Base-by-base conservation (phyloP, 805 yeast species). In the Candida takata region DNA sequence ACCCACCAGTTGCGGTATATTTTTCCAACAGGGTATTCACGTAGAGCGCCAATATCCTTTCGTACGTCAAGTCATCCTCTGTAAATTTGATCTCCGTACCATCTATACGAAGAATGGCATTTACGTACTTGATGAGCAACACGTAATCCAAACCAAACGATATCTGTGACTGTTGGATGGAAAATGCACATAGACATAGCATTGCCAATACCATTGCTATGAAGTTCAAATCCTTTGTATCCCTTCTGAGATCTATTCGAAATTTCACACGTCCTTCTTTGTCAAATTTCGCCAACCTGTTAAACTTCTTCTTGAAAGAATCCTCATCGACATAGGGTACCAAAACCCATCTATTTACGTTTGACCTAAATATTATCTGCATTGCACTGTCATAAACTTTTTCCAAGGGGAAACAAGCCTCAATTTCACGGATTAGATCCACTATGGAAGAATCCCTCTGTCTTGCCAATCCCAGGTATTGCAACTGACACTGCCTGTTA, bases 1-100 rank as follows among this genome's bases (percentile, higher is more conserved):
- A 39, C 13, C 46, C 46, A 6, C 43, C 46, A 33, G 35, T 27
- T 8, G 46, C 36, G 2, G 43, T 39, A 29, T 42, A 39, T 14
- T 37, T 42, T 32, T 42, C 46, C 29, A 42, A n/a, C n/a, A 42
- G 19, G 17, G 36, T 20, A 13, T 34, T 27, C 4, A 24, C 21
- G 26, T 21, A 42, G 19, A 33, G 29, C n/a, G 36, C 26, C 6
- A 35, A 27, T 11, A 42, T 29, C 12, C 27, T 33, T 5, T 42
- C 43, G 8, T 31, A 31, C 4, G 38, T 33, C n/a, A 37, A 9
- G 7, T 38, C 37, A 3, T n/a, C 27, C 6, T 43, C 44, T 2
- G 40, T 41, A 12, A 33, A 21, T 31, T 35, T 40, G 17, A 40
- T 35, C 9, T 21, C 28, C 8, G 33, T 17, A 13, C 43, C 42